Conservation (phyloP, 495 filamentous ascomycete species). For the Penicillium dipodomyicola region DNA sequence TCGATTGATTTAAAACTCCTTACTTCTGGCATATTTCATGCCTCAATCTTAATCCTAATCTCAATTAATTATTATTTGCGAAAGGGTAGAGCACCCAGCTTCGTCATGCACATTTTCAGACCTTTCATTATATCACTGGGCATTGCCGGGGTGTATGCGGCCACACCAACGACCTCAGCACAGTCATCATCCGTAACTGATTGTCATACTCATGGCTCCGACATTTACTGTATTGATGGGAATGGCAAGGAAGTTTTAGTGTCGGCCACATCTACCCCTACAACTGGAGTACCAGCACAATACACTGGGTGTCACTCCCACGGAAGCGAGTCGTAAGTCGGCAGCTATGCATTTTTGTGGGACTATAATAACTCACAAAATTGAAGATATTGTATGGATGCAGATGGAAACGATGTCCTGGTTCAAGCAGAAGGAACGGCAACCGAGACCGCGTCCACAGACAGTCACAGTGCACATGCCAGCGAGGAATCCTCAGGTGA, state of each 20-base stretch:
- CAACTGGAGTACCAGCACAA: slow-evolving; percentile 41
- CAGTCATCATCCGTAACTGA: slow-evolving; percentile 36
- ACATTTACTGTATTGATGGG: slow-evolving; percentile 43
- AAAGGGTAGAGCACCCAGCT: background rate
- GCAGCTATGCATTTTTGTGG: no score
- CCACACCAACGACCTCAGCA: slow-evolving; percentile 21
- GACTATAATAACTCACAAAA: slow-evolving; percentile 2
- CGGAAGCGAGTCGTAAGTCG: slow-evolving; percentile 43
- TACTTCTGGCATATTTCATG: background rate
- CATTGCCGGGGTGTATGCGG: slow-evolving; percentile 15
- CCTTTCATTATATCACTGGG: slow-evolving; percentile 14
- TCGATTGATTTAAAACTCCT: background rate
- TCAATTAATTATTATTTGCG: background rate
- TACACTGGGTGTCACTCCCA: slow-evolving; percentile 55
- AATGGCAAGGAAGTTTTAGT: slow-evolving; percentile 41
- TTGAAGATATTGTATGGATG: slow-evolving; percentile 46
- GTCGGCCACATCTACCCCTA: slow-evolving; percentile 38
- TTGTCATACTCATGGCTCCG: slow-evolving; percentile 40
- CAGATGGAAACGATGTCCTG: slow-evolving; percentile 48
- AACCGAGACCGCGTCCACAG: background rate
- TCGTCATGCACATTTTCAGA: slow-evolving; percentile 15
- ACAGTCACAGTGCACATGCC: slow-evolving; percentile 1
- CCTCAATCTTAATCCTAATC: background rate
- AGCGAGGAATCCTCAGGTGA: slow-evolving; percentile 16
- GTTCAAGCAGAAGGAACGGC: slow-evolving; percentile 33